Evolutionary conservation across 2,329 filamentous ascomycete genomes (phyloP), one percentile per base, ranked within the genome.

Genomic region (Neobulgaria alba): DNA sequence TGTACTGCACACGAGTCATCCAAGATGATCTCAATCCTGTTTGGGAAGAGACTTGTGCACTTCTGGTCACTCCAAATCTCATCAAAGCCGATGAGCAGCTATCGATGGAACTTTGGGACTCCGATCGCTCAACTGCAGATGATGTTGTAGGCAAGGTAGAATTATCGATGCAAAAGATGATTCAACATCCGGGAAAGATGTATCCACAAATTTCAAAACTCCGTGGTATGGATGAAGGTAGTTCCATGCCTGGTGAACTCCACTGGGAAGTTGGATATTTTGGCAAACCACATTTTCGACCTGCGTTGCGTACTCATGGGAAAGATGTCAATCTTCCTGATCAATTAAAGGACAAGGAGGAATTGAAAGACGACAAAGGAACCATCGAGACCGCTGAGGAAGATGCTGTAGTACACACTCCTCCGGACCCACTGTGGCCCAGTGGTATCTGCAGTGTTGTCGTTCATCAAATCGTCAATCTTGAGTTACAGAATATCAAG

Each of bases 251-350:
- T 0, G 90, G 92, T 19, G 82, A 95, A 57, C 72, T 98, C 29
- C 81, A 93, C 58, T 96, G 90, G 90, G 90, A 95, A 61, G 87
- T 96, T 34, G 92, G 90, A 5, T 96, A 84, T 66, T 96, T 95
- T 54, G 81, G 82, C 53, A 95, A 95, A 66, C 87, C 89, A 1
- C 79, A 88, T 51, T 88, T 95, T 65, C 76, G 90, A 39, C 77
- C 81, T 48, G 86, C 87, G 10, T 71, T 96, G 33, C 76, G 86
- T 30, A 95, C 88, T 0, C 85, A 93, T 57, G 90, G 90, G 32
- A 86, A 87, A 64, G 84, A 95, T 59, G 72, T 79, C 43, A 80
- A 74, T 44, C 69, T 95, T 3, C 87, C 87, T 2, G 72, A 80
- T 42, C 74, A 78, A 41, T 73, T 95, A 21, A 77, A 77, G 43